Percentiles rank a stretch among this genome's conserved stretches.
Conservation (phyloP, 805 yeast species). For the Candida peoriensis region DNA sequence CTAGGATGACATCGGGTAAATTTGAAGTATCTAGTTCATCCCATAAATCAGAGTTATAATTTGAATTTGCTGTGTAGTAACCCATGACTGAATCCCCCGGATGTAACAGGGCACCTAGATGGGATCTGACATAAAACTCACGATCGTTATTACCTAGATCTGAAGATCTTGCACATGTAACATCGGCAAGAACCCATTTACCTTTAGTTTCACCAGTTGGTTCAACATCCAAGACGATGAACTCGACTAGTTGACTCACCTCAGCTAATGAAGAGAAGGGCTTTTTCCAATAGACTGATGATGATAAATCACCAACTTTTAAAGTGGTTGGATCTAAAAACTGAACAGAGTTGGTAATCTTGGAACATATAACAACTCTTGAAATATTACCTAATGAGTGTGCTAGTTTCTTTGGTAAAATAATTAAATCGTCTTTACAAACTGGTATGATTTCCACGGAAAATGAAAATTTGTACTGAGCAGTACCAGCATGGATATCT, state of each 20-base stretch:
- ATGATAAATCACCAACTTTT: conserved; percentile 68
- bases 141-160: conserved; percentile 86
- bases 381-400: conserved; percentile 77
- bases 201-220: conserved; percentile 80
- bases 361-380: conserved; percentile 78
- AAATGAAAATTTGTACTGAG: conserved; percentile 84
- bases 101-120: conserved; percentile 89
- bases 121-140: conserved; percentile 81
- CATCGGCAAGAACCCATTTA: conserved; percentile 78
- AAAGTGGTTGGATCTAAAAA: conserved; percentile 81
- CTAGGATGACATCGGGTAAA: conserved; percentile 79
- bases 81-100: conserved; percentile 97
- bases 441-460: conserved; percentile 94
- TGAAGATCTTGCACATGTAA: conserved; percentile 82
- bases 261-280: conserved; percentile 78
- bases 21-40: conserved; percentile 59
- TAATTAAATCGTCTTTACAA: conserved; percentile 94
- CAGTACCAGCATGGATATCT: conserved; percentile 87
- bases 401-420: conserved; percentile 84
- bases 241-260: conserved; percentile 73
- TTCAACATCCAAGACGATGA: conserved; percentile 89
- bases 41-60: conserved; percentile 84
- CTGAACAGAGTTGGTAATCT: conserved; percentile 77
- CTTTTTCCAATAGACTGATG: conserved; percentile 72
- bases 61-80: conserved; percentile 77